Evolutionary conservation across 2,329 filamentous ascomycete species (phyloP), one percentile per base, ranked within the genome.

Genomic region (Graphilbum sp.): DNA sequence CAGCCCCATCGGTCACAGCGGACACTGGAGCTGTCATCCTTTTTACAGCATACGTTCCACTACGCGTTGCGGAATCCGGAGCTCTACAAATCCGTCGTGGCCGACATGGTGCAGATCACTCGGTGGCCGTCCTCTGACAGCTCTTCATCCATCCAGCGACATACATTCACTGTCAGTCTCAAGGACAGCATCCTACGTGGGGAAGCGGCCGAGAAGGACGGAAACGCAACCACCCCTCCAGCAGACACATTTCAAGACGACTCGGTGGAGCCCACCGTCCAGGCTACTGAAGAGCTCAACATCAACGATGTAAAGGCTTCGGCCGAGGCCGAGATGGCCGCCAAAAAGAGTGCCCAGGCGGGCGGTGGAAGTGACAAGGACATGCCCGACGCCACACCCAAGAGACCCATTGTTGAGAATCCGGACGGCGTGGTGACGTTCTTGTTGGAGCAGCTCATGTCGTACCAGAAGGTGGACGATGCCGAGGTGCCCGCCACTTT

Each of bases 341-440:
- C 5, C n/a, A 18, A 9, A 16, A 18, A 18, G 5, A 34, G 27
- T 6, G 27, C 19, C 21, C 13, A 16, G 24, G 35, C 11, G 8
- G 29, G 4, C 21, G 9, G 23, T 1, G 36, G 24, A 15, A 34
- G 20, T 17, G 23, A 37, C 23, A 32, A 35, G 29, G 72, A 76
- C 46, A 71, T 75, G 62, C 55, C 63, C 2, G 79, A 84, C 49
- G 54, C 60, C 27, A 86, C 95, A 43, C 59, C 74, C 31, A 95
- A 92, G 58, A 66, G 82, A 9, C 88, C 90, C 1, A 68, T 87
- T 12, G 76, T 95, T 6, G 87, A 95, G 55, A 86, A 90, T 44
- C 85, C 88, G 0, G 90, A 96, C 55, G 90, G 90, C 4, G 85
- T 98, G 4, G 79, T 98, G 41, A 85, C 96, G 51, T 98, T 94